Conservation (phyloP, 305 asterid species). For the Solanum hybrid region DNA sequence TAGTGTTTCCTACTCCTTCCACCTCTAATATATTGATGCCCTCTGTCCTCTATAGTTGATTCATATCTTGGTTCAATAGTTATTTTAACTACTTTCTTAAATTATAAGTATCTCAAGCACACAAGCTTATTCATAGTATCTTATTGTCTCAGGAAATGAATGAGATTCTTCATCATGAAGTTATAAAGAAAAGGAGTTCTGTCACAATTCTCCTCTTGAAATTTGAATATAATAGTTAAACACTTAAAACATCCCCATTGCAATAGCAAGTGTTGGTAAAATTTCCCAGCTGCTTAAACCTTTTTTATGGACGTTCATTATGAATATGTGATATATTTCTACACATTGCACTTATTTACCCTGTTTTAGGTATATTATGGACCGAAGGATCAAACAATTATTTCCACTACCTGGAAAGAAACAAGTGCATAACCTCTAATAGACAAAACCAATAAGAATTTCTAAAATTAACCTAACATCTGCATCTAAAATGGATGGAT, state of each 20-base stretch:
- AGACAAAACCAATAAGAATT: neutral
- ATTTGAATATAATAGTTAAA: neutral
- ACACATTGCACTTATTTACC: neutral
- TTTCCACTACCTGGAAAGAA: neutral
- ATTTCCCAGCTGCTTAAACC: neutral
- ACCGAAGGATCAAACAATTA: neutral
- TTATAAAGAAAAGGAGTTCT: neutral
- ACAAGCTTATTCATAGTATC: neutral
- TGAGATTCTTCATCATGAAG: neutral
- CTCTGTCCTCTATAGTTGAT: neutral
- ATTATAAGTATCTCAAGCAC: neutral
- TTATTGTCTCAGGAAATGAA: neutral
- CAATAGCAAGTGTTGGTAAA: neutral
- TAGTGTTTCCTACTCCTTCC: neutral
- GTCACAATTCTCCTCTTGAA: neutral
- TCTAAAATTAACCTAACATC: neutral
- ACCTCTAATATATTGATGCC: neutral
- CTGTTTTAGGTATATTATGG: neutral
- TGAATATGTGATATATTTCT: neutral
- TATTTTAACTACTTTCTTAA: neutral
- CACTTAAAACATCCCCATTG: neutral
- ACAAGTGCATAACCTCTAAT: neutral
- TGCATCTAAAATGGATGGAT: neutral
- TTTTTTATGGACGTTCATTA: neutral
- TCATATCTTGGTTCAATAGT: neutral